phyloP scores from a whole-genome alignment of 2,329 filamentous ascomycete species.

The Biscogniauxia mediterranea region DNA sequence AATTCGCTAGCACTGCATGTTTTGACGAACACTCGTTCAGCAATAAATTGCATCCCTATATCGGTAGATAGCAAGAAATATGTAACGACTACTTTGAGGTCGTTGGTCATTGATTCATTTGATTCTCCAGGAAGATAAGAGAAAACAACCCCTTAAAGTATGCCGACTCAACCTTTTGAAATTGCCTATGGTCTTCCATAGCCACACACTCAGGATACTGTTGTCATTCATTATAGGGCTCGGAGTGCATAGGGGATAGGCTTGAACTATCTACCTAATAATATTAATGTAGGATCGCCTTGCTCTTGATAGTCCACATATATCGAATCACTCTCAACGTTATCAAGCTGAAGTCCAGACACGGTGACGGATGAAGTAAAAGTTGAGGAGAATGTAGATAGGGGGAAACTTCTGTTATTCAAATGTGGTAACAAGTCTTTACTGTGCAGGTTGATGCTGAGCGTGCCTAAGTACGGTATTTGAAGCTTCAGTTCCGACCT shows the following conservation, averaged over 20 bases:
- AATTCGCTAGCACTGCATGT: slow-evolving; percentile 9
- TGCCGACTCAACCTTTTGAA: slow-evolving; percentile 38
- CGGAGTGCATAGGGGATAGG: slow-evolving; percentile 25
- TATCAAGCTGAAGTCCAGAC: neutral
- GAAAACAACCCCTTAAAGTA: slow-evolving; percentile 29
- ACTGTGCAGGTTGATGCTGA: slow-evolving; percentile 39
- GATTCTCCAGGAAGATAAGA: neutral
- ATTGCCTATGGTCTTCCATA: slow-evolving; percentile 38
- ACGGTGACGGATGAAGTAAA: neutral
- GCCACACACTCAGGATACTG: slow-evolving; percentile 29
- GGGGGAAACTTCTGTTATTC: neutral
- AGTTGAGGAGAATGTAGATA: neutral
- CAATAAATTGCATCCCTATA: slow-evolving; percentile 11
- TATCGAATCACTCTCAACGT: neutral
- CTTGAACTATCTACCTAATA: neutral
- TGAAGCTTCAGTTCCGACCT: slow-evolving; percentile 32
- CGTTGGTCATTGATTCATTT: neutral
- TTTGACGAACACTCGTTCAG: slow-evolving; percentile 4
- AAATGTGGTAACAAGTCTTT: neutral
- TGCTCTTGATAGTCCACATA: neutral
- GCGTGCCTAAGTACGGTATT: slow-evolving; percentile 47
- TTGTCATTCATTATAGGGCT: slow-evolving; percentile 20
- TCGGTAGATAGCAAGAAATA: slow-evolving; percentile 2
- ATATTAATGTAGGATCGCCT: neutral
- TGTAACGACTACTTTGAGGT: neutral